A percentile compares a stretch with the other conserved stretches of the same genome.
Conservation (phyloP, 2,329 filamentous ascomycete species). For the Cladosporium sp. region DNA sequence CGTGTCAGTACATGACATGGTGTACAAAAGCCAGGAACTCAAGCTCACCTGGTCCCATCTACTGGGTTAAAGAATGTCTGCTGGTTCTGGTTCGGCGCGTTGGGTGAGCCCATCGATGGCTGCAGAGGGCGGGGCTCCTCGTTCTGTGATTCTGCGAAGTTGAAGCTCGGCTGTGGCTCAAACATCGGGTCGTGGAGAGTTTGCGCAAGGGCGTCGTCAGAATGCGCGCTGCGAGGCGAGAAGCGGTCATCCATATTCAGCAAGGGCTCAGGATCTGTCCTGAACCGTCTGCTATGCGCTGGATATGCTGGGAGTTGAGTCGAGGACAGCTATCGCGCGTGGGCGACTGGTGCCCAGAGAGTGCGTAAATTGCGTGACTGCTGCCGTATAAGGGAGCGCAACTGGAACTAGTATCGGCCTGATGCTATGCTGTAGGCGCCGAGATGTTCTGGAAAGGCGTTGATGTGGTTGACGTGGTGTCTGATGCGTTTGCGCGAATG, state of each 20-base stretch:
- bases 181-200: constrained; percentile 29
- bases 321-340: neutral
- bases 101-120: constrained; percentile 25
- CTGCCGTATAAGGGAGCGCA: neutral
- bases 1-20: constrained; percentile 3
- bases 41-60: constrained; percentile 11
- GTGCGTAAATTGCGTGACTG: neutral
- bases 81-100: constrained; percentile 7
- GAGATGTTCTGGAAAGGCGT: neutral
- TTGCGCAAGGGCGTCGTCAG: constrained; percentile 19
- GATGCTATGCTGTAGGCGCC: neutral
- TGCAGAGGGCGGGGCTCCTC: constrained; percentile 30
- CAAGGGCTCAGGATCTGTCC: neutral
- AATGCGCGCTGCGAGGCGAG: constrained; percentile 17
- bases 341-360: neutral
- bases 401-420: neutral
- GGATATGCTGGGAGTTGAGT: neutral
- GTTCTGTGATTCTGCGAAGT: constrained; percentile 29
- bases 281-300: neutral
- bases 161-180: constrained; percentile 31
- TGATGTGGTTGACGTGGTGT: neutral
- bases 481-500: constrained; percentile 10
- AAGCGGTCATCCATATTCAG: constrained; percentile 14
- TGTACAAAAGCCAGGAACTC: neutral
- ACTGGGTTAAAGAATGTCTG: constrained; percentile 16